A percentile compares a stretch with the other conserved stretches of the same genome.
phyloP scores from a whole-genome alignment of 176 grass and related monocot genomes.

The Oryza punctata region DNA sequence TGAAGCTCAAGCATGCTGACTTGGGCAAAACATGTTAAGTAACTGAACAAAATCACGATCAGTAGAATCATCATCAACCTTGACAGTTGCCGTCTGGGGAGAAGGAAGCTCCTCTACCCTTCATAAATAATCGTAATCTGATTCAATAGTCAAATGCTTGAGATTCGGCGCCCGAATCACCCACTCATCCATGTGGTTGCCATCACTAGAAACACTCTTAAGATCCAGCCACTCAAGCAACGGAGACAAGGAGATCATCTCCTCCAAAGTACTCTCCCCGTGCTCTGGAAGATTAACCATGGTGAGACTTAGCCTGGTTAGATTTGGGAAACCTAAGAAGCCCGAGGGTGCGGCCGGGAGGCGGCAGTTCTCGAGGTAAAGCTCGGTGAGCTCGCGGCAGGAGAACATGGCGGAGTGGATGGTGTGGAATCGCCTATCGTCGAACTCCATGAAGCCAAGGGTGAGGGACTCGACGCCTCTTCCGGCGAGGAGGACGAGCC shows the following conservation, averaged over 20 bases:
- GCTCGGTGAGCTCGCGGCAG: not conserved
- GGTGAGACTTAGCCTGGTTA: not conserved
- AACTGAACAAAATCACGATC: not conserved
- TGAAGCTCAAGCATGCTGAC: not conserved
- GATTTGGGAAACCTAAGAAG: constrained; percentile 6
- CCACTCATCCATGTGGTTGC: not conserved
- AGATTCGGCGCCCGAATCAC: constrained; percentile 3
- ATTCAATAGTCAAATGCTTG: not conserved
- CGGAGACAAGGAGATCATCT: too few species aligned
- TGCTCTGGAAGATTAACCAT: too few species aligned
- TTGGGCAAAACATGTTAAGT: not conserved
- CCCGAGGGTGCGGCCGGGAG: not conserved
- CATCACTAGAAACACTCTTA: too few species aligned
- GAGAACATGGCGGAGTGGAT: not conserved
- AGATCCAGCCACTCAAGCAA: too few species aligned
- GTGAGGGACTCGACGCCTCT: not conserved
- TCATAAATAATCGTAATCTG: not conserved
- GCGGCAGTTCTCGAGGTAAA: not conserved
- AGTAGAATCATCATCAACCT: not conserved
- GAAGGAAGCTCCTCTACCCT: not conserved
- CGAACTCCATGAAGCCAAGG: not conserved
- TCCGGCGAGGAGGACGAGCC: not conserved
- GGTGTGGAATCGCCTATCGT: not conserved
- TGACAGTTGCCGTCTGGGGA: not conserved
- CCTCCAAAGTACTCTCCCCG: too few species aligned